Percentiles rank a stretch among this genome's conserved stretches.
phyloP scores from a whole-genome alignment of 179 eudicot genomes.

The Silene coronaria region DNA sequence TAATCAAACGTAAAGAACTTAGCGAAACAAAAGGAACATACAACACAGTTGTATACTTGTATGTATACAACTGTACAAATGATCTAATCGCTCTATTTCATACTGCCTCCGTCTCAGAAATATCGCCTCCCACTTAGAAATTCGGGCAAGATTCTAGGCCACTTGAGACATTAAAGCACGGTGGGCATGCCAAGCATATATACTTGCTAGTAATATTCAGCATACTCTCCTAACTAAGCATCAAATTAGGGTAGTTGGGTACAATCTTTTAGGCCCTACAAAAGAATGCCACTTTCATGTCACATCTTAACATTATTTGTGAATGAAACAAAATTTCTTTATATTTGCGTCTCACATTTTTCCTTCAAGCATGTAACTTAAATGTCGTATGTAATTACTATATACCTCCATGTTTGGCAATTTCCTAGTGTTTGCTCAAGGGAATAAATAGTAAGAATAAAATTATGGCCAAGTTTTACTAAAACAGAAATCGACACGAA shows the following conservation, averaged over 20 bases:
- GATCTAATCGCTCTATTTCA: too few relatives aligned
- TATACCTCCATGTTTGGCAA: neutral
- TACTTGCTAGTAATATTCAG: neutral
- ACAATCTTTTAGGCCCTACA: conserved; percentile 16
- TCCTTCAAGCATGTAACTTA: neutral
- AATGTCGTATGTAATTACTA: neutral
- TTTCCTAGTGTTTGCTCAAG: neutral
- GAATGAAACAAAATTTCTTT: conserved; percentile 11
- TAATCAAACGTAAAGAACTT: too few relatives aligned
- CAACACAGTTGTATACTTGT: too few relatives aligned
- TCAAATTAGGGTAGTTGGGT: conserved; percentile 14
- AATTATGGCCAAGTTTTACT: too few relatives aligned
- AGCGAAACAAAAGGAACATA: too few relatives aligned
- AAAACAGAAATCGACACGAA: too few relatives aligned
- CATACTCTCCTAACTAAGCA: conserved; percentile 10
- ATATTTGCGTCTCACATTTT: neutral
- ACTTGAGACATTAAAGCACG: conserved; percentile 9
- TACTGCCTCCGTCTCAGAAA: neutral
- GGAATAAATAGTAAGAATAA: neutral
- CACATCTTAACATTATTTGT: neutral
- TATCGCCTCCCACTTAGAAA: neutral
- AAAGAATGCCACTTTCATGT: conserved; percentile 6
- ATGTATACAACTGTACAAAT: too few relatives aligned
- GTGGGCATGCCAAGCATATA: conserved; percentile 14
- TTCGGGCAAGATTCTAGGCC: neutral